These are phyloP conservation scores for Chaetothyriales sp. DNA, from an alignment of 2,329 filamentous ascomycete species.

Conservation along the genomic window DNA sequence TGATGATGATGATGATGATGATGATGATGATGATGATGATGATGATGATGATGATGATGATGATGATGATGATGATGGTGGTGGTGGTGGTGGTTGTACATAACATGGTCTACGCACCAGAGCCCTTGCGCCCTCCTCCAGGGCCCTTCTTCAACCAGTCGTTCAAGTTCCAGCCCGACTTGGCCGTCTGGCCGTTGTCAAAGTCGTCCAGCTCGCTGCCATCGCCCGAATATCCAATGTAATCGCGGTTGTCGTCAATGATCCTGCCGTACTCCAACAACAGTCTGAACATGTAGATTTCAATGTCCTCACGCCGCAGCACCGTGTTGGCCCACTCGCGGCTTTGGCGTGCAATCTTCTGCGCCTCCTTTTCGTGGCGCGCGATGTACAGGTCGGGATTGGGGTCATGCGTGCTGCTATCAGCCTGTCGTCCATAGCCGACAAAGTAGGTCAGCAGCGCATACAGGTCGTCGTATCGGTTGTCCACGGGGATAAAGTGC, in stretches of 20 bases:
- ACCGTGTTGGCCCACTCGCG: constrained; percentile 25
- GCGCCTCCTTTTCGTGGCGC: constrained; percentile 22
- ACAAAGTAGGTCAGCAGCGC: constrained; percentile 37
- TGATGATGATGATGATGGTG: no score
- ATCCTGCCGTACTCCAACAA: constrained; percentile 45
- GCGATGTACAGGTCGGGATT: constrained; percentile 19
- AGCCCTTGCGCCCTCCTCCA: no score
- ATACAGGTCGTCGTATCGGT: constrained; percentile 36
- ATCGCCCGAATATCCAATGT: constrained; percentile 39
- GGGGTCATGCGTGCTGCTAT: constrained; percentile 4
- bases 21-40: no score
- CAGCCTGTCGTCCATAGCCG: constrained; percentile 20
- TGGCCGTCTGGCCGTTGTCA: constrained; percentile 4
- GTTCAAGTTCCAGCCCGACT: neutral
- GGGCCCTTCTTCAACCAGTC: neutral
- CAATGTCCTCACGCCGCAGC: constrained; percentile 41
- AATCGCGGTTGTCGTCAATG: constrained; percentile 47
- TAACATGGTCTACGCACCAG: neutral
- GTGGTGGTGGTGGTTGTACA: neutral
- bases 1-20: no score
- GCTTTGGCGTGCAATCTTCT: constrained; percentile 22
- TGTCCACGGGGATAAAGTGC: constrained; percentile 40
- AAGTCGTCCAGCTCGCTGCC: constrained; percentile 18
- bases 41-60: no score
- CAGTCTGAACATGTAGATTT: constrained; percentile 35